Evolutionary conservation across 805 yeast species (phyloP).

Genomic region (Spathaspora arborariae): DNA sequence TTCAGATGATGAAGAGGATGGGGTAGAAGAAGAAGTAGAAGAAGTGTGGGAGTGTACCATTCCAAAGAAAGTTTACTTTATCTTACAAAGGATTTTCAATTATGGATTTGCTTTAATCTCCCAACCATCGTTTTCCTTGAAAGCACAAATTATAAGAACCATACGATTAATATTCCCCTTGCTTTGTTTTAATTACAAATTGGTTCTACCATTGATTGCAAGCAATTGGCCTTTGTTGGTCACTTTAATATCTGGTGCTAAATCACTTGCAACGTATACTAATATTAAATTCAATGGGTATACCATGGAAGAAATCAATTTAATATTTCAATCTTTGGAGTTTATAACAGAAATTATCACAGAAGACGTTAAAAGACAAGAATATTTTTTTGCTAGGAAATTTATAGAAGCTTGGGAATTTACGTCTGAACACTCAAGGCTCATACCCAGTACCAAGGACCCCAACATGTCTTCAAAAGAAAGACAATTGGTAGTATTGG

Average conservation of each 20-base stretch:
- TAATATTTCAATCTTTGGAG: slow-evolving; percentile 26
- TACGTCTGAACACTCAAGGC: slow-evolving; percentile 5
- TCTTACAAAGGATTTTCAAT: slow-evolving; percentile 56
- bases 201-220: slow-evolving; percentile 30
- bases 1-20: slow-evolving; percentile 22
- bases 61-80: slow-evolving; percentile 55
- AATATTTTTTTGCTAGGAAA: slow-evolving; percentile 44
- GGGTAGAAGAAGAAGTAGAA: slow-evolving; percentile 12
- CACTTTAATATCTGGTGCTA: slow-evolving; percentile 10
- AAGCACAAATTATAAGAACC: slow-evolving; percentile 53
- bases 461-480: not conserved
- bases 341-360: slow-evolving; percentile 23
- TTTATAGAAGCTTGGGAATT: slow-evolving; percentile 47
- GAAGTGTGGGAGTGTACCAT: slow-evolving; percentile 63
- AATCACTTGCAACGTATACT: slow-evolving; percentile 8
- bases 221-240: slow-evolving; percentile 31
- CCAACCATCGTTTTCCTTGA: slow-evolving; percentile 58
- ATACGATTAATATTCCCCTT: slow-evolving; percentile 28
- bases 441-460: slow-evolving; percentile 1
- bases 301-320: slow-evolving; percentile 11
- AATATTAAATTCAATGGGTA: slow-evolving; percentile 3
- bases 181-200: slow-evolving; percentile 26
- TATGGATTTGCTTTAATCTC: slow-evolving; percentile 70
- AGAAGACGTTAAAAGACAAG: slow-evolving; percentile 34
- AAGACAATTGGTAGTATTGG: slow-evolving; percentile 4